A percentile compares a stretch with the other conserved stretches of the same genome.
Evolutionary conservation across 768 basidiomycete genomes (phyloP).

Genomic region (Pulveroboletus sp.): DNA sequence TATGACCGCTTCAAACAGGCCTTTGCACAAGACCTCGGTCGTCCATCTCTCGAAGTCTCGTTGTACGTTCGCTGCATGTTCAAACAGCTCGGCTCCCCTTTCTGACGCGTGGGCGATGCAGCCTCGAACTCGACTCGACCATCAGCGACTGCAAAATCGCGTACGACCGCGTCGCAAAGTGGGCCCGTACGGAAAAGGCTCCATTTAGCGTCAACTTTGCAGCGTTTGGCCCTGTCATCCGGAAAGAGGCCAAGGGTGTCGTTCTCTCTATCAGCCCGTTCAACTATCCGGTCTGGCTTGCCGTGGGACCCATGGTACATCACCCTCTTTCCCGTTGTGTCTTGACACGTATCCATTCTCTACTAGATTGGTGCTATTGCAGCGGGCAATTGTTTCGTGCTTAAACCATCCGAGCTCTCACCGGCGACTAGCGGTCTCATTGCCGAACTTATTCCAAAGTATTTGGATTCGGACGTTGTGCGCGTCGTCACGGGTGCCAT

Average conservation of each 20-base stretch:
- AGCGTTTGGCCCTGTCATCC: conserved; percentile 59
- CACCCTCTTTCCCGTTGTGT: background rate
- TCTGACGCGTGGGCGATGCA: conserved; percentile 24
- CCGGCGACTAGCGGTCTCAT: conserved; percentile 56
- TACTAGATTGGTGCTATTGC: conserved; percentile 65
- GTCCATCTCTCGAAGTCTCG: conserved; percentile 56
- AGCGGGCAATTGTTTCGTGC: conserved; percentile 66
- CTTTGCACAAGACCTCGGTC: conserved; percentile 58
- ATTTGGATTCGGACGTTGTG: conserved; percentile 67
- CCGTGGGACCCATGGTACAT: conserved; percentile 56
- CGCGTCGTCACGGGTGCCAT: conserved; percentile 68
- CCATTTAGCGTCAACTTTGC: conserved; percentile 54
- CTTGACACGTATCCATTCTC: conserved; percentile 9
- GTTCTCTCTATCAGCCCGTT: conserved; percentile 70
- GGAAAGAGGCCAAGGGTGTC: conserved; percentile 77
- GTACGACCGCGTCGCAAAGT: conserved; percentile 65
- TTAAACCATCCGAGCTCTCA: conserved; percentile 77
- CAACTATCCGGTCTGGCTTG: conserved; percentile 70
- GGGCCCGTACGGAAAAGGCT: conserved; percentile 65
- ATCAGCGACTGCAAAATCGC: conserved; percentile 55
- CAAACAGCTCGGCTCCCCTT: background rate
- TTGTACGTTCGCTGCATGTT: conserved; percentile 40
- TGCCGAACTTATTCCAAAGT: conserved; percentile 68
- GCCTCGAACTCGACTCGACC: conserved; percentile 58
- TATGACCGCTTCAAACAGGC: conserved; percentile 55